Conservation (phyloP, 257 asterid genomes). For the Scutellaria galericulata region DNA sequence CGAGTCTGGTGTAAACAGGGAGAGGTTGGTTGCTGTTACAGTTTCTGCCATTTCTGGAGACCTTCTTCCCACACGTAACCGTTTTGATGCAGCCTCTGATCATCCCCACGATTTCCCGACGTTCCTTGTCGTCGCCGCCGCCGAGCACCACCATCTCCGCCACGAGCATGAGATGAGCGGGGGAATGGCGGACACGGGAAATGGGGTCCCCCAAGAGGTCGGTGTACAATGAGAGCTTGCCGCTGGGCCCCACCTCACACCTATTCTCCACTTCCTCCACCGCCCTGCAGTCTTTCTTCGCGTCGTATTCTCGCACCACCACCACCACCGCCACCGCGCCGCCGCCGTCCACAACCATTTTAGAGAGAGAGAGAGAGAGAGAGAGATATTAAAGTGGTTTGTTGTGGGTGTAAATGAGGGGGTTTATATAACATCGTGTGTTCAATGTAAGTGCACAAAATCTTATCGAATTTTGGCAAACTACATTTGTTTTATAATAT, state of each 20-base stretch:
- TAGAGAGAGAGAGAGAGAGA: background rate
- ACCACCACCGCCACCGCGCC: slow-evolving; percentile 42
- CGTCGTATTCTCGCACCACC: slow-evolving; percentile 74
- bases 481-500: too few relatives aligned
- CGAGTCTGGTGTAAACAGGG: slow-evolving; percentile 74
- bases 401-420: too few relatives aligned
- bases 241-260: slow-evolving; percentile 85
- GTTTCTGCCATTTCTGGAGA: slow-evolving; percentile 36
- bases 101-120: slow-evolving; percentile 78
- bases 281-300: slow-evolving; percentile 51
- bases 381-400: too few relatives aligned
- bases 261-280: slow-evolving; percentile 79
- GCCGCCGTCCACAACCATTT: slow-evolving; percentile 43
- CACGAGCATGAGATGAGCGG: slow-evolving; percentile 86
- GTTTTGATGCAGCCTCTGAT: slow-evolving; percentile 87
- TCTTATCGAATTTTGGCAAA: too few relatives aligned
- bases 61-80: slow-evolving; percentile 75
- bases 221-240: slow-evolving; percentile 75
- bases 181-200: slow-evolving; percentile 90
- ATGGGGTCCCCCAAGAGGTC: slow-evolving; percentile 93
- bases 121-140: slow-evolving; percentile 38
- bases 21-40: slow-evolving; percentile 30
- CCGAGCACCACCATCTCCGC: slow-evolving; percentile 65
- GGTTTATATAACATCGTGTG: too few relatives aligned
- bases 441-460: too few relatives aligned